Percentiles rank a stretch among this genome's conserved stretches.
Conservation (phyloP, 768 basidiomycete genomes). For the Pleurotus pulmonarius region DNA sequence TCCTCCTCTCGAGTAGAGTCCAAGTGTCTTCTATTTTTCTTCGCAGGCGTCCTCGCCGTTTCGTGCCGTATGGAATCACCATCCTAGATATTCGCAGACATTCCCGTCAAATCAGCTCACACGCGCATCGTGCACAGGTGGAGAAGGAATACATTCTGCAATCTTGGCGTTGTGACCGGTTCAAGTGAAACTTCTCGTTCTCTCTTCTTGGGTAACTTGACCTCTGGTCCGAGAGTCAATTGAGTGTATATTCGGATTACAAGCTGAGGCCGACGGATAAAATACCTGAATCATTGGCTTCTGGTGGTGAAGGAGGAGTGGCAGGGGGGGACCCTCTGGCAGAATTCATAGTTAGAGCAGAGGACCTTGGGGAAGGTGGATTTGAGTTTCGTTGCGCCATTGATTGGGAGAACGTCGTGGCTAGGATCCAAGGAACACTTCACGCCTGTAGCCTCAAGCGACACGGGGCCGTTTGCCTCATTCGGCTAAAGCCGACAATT, state of each 20-base stretch:
- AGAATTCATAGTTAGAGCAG: not conserved
- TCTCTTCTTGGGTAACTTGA: constrained; percentile 62
- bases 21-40: constrained; percentile 69
- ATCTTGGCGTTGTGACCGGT: constrained; percentile 49
- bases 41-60: constrained; percentile 56
- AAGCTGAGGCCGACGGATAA: not conserved
- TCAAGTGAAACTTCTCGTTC: constrained; percentile 78
- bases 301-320: constrained; percentile 46
- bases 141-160: constrained; percentile 19
- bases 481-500: constrained; percentile 36
- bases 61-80: constrained; percentile 33
- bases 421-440: constrained; percentile 2
- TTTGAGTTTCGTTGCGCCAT: not conserved
- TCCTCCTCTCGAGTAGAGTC: constrained; percentile 66
- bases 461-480: constrained; percentile 3
- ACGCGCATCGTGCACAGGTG: not conserved
- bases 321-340: constrained; percentile 27
- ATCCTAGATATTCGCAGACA: constrained; percentile 28
- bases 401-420: not conserved
- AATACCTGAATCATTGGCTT: constrained; percentile 35
- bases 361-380: not conserved
- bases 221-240: constrained; percentile 24
- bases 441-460: not conserved
- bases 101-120: constrained; percentile 4
- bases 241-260: not conserved